These are phyloP conservation scores for Pseudognaphalium luteoalbum DNA, from an alignment of 129 eudicot genomes.

Conservation along the genomic window DNA sequence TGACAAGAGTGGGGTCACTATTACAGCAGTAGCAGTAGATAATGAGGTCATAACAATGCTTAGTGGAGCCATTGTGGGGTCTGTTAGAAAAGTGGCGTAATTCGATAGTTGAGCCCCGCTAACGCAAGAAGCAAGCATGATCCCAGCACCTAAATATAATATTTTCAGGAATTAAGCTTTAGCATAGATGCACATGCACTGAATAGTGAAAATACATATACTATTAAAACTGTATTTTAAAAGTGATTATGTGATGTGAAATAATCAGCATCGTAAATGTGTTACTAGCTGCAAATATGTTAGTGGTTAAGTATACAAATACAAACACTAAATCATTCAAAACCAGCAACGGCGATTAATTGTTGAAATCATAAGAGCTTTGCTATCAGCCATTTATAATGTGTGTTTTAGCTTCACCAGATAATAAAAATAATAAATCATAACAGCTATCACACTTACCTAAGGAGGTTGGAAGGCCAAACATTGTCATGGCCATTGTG, in stretches of 20 bases:
- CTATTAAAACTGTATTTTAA: not conserved
- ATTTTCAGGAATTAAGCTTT: slow-evolving; percentile 7
- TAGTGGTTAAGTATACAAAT: not conserved
- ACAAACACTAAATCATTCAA: not conserved
- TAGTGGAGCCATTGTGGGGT: slow-evolving; percentile 90
- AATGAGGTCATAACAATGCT: slow-evolving; percentile 98
- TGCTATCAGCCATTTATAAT: not conserved
- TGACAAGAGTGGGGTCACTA: slow-evolving; percentile 82
- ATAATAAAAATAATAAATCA: not conserved
- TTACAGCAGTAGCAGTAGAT: slow-evolving; percentile 87
- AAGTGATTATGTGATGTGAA: not conserved
- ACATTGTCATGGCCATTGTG: slow-evolving; percentile 58
- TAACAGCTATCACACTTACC: slow-evolving; percentile 38
- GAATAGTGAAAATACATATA: not conserved
- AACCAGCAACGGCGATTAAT: not conserved
- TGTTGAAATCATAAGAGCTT: slow-evolving; percentile 7
- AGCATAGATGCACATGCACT: not conserved
- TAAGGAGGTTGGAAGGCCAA: slow-evolving; percentile 78
- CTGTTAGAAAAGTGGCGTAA: slow-evolving; percentile 89
- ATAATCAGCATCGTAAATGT: not conserved
- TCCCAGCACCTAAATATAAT: slow-evolving; percentile 79
- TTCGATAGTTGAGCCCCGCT: slow-evolving; percentile 99
- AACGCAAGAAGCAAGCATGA: slow-evolving; percentile 89
- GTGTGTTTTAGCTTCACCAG: not conserved
- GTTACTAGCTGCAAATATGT: not conserved